These are phyloP conservation scores for Trichophyton schoenleinii DNA, from an alignment of 2,329 filamentous ascomycete genomes.

Conservation along the genomic window DNA sequence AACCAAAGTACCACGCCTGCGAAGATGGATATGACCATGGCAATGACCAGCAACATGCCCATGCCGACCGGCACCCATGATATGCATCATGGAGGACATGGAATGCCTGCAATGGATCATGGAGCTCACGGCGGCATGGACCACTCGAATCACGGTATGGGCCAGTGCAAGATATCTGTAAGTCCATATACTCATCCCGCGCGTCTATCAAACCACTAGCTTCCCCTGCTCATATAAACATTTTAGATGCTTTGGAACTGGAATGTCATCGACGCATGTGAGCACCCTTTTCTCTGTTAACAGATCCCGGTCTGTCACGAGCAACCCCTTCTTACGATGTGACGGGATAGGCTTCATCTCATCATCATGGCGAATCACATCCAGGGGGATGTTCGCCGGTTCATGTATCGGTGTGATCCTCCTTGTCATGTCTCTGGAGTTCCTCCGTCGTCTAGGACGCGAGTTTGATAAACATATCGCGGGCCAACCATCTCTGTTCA, in stretches of 20 bases:
- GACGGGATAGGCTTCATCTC: constrained; percentile 51
- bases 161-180: constrained; percentile 24
- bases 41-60: constrained; percentile 7
- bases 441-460: constrained; percentile 55
- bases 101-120: too few relatives aligned
- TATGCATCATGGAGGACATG: constrained; percentile 7
- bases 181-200: constrained; percentile 3
- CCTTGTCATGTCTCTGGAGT: constrained; percentile 61
- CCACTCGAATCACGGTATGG: constrained; percentile 11
- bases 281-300: not conserved
- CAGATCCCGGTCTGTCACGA: not conserved
- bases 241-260: constrained; percentile 68
- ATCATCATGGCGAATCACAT: constrained; percentile 55
- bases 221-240: not conserved
- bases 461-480: constrained; percentile 61
- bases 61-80: constrained; percentile 5
- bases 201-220: not conserved
- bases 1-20: not conserved
- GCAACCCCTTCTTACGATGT: not conserved
- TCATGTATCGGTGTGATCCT: constrained; percentile 66
- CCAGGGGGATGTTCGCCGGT: constrained; percentile 60
- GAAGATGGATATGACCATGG: constrained; percentile 2
- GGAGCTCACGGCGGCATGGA: constrained; percentile 8
- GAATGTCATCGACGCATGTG: constrained; percentile 55
- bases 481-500: constrained; percentile 34